These are phyloP conservation scores for Sporothrix globosa DNA, from an alignment of 2,329 filamentous ascomycete genomes.

Conservation along the genomic window DNA sequence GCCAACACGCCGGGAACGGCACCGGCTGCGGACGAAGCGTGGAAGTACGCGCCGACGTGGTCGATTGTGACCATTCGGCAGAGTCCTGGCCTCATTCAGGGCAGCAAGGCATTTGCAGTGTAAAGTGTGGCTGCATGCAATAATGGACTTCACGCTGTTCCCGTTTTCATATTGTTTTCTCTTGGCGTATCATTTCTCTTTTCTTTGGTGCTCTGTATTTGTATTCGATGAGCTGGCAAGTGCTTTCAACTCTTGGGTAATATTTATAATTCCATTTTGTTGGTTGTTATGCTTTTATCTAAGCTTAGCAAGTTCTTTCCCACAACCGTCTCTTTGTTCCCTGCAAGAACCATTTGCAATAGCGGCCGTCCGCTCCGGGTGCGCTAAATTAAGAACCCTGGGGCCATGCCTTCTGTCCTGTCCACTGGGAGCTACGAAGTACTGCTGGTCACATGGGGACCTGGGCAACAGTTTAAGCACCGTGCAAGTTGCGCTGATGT, in stretches of 20 bases:
- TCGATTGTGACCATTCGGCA: slow-evolving; percentile 70
- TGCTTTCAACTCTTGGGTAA: not conserved
- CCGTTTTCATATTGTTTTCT: not conserved
- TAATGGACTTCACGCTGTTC: not conserved
- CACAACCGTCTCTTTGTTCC: not conserved
- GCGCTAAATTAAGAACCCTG: slow-evolving; percentile 15
- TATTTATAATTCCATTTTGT: not conserved
- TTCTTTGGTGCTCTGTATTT: slow-evolving; percentile 1
- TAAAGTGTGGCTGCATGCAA: slow-evolving; percentile 36
- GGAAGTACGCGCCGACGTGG: slow-evolving; percentile 79
- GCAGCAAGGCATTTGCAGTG: slow-evolving; percentile 69
- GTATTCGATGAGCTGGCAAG: not conserved
- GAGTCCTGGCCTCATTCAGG: slow-evolving; percentile 79
- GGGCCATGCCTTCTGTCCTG: not conserved
- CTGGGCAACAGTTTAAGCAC: not conserved
- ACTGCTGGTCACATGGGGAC: not conserved
- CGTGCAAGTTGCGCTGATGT: not conserved
- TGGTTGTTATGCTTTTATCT: not conserved
- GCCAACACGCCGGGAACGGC: slow-evolving; percentile 71
- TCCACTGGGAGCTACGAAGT: not conserved
- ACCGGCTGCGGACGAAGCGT: slow-evolving; percentile 80
- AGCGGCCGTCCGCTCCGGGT: not conserved
- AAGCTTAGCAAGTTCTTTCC: not conserved
- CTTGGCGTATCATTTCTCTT: not conserved
- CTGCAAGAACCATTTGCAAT: not conserved